A percentile compares a stretch with the other conserved stretches of the same genome.
phyloP scores from a whole-genome alignment of 2,329 filamentous ascomycete genomes.

The Penicillium sp. region DNA sequence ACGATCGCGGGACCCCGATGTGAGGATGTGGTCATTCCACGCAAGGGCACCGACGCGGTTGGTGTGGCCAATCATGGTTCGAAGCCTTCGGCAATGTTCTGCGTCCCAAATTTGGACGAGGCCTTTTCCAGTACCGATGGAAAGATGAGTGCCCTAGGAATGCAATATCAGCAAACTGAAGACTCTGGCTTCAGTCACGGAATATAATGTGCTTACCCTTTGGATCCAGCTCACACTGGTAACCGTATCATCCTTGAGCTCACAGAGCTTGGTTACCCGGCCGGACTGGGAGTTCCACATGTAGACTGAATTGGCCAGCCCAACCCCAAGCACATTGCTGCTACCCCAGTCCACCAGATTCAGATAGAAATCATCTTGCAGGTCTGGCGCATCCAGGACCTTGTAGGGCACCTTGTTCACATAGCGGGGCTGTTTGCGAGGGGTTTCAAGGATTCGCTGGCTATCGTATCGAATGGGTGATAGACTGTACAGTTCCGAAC shows the following conservation, averaged over 20 bases:
- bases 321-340: constrained; percentile 89
- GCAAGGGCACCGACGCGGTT: constrained; percentile 88
- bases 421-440: constrained; percentile 79
- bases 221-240: constrained; percentile 99
- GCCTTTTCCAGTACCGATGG: constrained; percentile 91
- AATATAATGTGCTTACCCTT: constrained; percentile 56
- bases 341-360: constrained; percentile 98
- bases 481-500: constrained; percentile 90
- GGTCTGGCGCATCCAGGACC: constrained; percentile 89
- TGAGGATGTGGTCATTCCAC: constrained; percentile 97
- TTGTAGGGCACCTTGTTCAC: constrained; percentile 98
- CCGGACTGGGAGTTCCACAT: constrained; percentile 97
- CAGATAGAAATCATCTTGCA: constrained; percentile 96
- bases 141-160: constrained; percentile 89
- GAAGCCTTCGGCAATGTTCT: constrained; percentile 74
- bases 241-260: constrained; percentile 86
- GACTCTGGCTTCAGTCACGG: no score
- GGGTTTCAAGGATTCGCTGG: constrained; percentile 88
- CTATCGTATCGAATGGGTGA: constrained; percentile 91
- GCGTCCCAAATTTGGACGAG: constrained; percentile 98
- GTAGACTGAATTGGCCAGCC: constrained; percentile 88
- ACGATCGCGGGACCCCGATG: constrained; percentile 89
- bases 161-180: no score
- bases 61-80: constrained; percentile 96
- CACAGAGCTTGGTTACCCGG: constrained; percentile 89